These are phyloP conservation scores for Ilyonectria robusta DNA, from an alignment of 2,329 filamentous ascomycete genomes.

Conservation along the genomic window DNA sequence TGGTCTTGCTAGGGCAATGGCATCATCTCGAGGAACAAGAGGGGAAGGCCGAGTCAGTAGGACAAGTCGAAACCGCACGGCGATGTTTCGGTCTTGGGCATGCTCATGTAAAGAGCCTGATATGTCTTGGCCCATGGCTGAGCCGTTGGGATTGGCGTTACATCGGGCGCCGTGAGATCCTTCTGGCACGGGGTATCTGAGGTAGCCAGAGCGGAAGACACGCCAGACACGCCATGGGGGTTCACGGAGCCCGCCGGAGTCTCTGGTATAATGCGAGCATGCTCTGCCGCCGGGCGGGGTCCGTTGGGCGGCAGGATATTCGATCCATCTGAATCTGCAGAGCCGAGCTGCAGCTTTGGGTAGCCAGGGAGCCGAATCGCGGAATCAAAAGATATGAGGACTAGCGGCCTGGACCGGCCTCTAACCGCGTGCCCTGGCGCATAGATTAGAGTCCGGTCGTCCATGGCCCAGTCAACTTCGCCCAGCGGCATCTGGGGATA, in stretches of 20 bases:
- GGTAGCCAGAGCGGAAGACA: neutral
- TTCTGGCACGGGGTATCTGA: neutral
- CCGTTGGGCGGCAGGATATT: neutral
- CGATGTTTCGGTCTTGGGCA: slow-evolving; percentile 6
- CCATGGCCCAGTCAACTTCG: slow-evolving; percentile 58
- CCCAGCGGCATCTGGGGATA: slow-evolving; percentile 52
- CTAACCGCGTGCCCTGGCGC: slow-evolving; percentile 39
- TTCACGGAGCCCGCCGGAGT: neutral
- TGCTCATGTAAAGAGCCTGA: slow-evolving; percentile 15
- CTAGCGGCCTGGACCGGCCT: slow-evolving; percentile 37
- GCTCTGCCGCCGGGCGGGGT: neutral
- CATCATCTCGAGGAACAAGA: neutral
- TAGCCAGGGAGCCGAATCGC: slow-evolving; percentile 41
- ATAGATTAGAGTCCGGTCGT: slow-evolving; percentile 65
- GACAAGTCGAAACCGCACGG: slow-evolving; percentile 20
- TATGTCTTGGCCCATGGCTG: neutral
- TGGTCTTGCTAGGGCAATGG: neutral
- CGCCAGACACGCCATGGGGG: neutral
- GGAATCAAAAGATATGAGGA: slow-evolving; percentile 51
- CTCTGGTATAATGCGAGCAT: neutral
- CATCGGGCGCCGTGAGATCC: neutral
- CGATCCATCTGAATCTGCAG: neutral
- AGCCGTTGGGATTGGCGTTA: neutral
- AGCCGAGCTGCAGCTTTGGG: slow-evolving; percentile 24
- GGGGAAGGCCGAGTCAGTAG: neutral